Base-by-base conservation (phyloP, 2,329 filamentous ascomycete species). In the Aspergillus viridinutans region DNA sequence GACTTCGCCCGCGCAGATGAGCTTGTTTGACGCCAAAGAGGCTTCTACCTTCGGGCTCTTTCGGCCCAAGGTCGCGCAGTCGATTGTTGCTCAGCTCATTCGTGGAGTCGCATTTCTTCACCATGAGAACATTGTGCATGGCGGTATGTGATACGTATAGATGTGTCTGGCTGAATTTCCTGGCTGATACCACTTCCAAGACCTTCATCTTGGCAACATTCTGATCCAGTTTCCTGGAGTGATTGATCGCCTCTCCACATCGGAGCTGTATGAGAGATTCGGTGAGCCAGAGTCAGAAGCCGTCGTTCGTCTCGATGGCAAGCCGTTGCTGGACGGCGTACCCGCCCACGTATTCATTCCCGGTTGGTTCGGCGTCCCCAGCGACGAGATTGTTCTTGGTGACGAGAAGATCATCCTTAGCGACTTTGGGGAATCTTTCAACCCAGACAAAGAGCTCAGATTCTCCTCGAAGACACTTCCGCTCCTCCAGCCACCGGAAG, bases 401-500 rank as follows among this genome's bases (percentile, higher is more conserved):
- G 54, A 71, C 20, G 62, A 61, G n/a, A n/a, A n/a, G n/a, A n/a
- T n/a, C n/a, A n/a, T n/a, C n/a, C 54, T 69, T 50, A 56, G 58
- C 57, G 67, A 70, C 55, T 71, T 69, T 60, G 66, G 67, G 35
- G 67, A 69, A 61, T 60, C 64, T 23, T 71, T 66, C 58, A 56
- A 61, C 45, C 64, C 65, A n/a, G 26, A 53, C 42, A 47, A 25
- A 28, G 58, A 45, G 8, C 7, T 49, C 14, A 58, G 54, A 5
- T 56, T 55, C 7, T 52, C 25, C 6, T 65, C 63, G 9, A 62
- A 71, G 54, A 70, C 64, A 9, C 66, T 64, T 38, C 58, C 62
- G 47, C 48, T 64, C 49, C 59, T 72, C 26, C 65, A 66, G 3
- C 69, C 71, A 21, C 75, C 74, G 0, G 73, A 76, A 58, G 64